Evolutionary conservation across 331 rosid species (phyloP), one percentile per base, ranked within the genome.

Genomic region (Acacia pycnantha): DNA sequence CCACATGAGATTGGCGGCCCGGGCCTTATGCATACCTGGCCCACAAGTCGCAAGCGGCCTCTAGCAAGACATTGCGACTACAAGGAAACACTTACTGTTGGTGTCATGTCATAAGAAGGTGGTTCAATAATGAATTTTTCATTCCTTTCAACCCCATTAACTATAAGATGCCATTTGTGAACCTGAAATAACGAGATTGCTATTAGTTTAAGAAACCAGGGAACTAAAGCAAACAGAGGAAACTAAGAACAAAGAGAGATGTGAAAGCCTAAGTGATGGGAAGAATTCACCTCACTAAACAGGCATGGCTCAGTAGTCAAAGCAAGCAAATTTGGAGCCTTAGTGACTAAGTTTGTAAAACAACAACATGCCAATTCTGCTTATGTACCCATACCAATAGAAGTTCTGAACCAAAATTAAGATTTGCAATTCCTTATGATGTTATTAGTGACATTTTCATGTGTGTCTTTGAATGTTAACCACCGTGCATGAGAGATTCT

Each of bases 141-240:
- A 70, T 86, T 82, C 88, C 97, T 92, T 88, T 96, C 97, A 62
- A 90, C 94, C 72, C 99, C 99, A 83, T 96, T 96, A 61, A 96
- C 95, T 21, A 94, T 66, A 68, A 96, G 94, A 84, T 84, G 94
- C 79, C 99, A 98, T 58, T 92, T 91, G 72, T 74, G 98, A 81
- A 93, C 97, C 99, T 96, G 94, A 83, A 79, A 79, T 47, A 44
- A 83, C 65, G 65, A 65, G 76, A 22, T 66, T 27, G 51, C 54
- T 74, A 27, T 56, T 11, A 58, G 19, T 81, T 82, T 59, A 67
- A 22, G 53, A 70, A 35, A 75, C 27, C 84, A 73, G 54, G 67
- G 24, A 33, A 15, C 31, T 21, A 29, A 56, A 75, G 79, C 83
- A 73, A 69, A 54, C 27, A 80, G 47, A 46, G 11, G 81, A 15